phyloP scores from a whole-genome alignment of 2,329 filamentous ascomycete genomes.

The Neofusicoccum ribis region DNA sequence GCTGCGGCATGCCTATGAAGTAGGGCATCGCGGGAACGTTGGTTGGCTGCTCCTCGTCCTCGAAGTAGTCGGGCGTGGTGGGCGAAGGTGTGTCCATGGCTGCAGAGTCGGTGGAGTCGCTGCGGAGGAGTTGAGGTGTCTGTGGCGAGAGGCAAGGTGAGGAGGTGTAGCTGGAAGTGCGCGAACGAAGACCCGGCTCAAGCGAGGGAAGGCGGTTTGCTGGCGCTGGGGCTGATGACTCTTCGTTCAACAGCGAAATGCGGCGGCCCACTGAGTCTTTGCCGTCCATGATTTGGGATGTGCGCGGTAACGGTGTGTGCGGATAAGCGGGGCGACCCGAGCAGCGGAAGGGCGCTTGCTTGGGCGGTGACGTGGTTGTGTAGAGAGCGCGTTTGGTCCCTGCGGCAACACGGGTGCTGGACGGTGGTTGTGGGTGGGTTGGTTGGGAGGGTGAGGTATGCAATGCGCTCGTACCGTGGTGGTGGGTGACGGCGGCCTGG shows the following conservation, averaged over 20 bases:
- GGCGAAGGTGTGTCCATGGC: slow-evolving; percentile 47
- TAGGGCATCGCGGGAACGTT: slow-evolving; percentile 5
- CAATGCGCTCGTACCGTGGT: slow-evolving; percentile 3
- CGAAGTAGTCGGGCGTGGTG: slow-evolving; percentile 45
- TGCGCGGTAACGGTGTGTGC: background rate
- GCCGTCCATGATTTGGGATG: slow-evolving; percentile 46
- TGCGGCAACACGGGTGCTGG: background rate
- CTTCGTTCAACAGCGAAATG: slow-evolving; percentile 53
- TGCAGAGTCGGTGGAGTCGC: slow-evolving; percentile 48
- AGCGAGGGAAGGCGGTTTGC: slow-evolving; percentile 38
- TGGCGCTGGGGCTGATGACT: slow-evolving; percentile 27
- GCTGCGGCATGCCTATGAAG: slow-evolving; percentile 3
- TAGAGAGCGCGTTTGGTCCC: slow-evolving; percentile 5
- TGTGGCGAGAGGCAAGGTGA: slow-evolving; percentile 49
- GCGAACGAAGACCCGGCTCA: slow-evolving; percentile 36
- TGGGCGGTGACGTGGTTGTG: slow-evolving; percentile 3
- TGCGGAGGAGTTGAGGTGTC: slow-evolving; percentile 48
- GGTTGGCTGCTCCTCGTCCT: slow-evolving; percentile 15
- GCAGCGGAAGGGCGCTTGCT: slow-evolving; percentile 5
- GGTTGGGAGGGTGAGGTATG: background rate
- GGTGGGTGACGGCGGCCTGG: background rate
- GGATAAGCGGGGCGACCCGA: slow-evolving; percentile 15
- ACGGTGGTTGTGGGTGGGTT: background rate
- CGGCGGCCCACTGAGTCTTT: slow-evolving; percentile 52
- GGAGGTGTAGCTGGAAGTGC: slow-evolving; percentile 47